phyloP scores from a whole-genome alignment of 164 flowering plant genomes.

The Annona squamosa region DNA sequence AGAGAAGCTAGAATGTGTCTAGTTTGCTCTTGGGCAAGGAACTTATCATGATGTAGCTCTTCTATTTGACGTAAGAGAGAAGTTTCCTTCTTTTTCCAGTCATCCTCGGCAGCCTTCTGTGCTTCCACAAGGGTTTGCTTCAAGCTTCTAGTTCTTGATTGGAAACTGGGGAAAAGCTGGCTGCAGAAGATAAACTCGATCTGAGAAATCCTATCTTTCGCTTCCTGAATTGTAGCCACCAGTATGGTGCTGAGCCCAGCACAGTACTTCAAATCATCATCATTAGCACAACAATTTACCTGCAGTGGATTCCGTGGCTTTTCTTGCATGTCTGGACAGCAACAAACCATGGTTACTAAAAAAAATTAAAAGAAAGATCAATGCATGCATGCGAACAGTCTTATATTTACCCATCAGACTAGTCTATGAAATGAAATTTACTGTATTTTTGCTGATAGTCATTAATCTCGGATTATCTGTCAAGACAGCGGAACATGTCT shows the following conservation, averaged over 20 bases:
- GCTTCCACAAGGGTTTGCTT: constrained; percentile 41
- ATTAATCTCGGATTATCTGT: too few relatives aligned
- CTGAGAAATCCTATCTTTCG: constrained; percentile 76
- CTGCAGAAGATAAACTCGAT: constrained; percentile 75
- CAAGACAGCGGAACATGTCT: too few relatives aligned
- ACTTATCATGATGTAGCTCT: constrained; percentile 41
- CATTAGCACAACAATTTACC: constrained; percentile 17
- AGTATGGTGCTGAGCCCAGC: constrained; percentile 63
- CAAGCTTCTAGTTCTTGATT: constrained; percentile 37
- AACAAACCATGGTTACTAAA: too few relatives aligned
- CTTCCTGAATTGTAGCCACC: constrained; percentile 89
- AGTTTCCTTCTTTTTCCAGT: constrained; percentile 48
- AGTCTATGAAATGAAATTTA: too few relatives aligned
- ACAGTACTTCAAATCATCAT: constrained; percentile 36
- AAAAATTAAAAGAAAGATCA: too few relatives aligned
- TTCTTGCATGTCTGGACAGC: constrained; percentile 15
- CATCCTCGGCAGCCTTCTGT: constrained; percentile 44
- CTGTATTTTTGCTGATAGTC: too few relatives aligned
- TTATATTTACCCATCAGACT: too few relatives aligned
- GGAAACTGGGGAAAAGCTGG: constrained; percentile 65
- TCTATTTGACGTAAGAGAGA: constrained; percentile 37
- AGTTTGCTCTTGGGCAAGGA: constrained; percentile 37
- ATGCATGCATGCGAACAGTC: too few relatives aligned
- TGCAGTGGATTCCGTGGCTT: constrained; percentile 19
- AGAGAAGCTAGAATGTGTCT: constrained; percentile 23